Evolutionary conservation across 179 eudicot species (phyloP).

Genomic region (Silene vulgaris): DNA sequence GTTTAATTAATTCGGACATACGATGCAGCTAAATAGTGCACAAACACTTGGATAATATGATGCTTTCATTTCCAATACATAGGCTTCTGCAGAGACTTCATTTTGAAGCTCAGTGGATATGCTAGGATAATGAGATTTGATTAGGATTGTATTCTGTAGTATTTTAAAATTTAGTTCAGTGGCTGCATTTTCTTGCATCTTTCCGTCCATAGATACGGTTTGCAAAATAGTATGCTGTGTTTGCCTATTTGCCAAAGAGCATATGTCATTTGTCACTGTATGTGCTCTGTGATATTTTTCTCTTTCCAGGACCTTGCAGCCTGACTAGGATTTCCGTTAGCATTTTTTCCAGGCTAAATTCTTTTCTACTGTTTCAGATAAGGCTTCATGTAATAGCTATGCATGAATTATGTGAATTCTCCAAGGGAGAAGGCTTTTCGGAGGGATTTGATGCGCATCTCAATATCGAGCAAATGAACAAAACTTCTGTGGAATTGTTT

Average conservation of each 20-base stretch:
- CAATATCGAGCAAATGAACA: slow-evolving; percentile 99
- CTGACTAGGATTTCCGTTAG: background rate
- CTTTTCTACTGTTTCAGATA: slow-evolving; percentile 54
- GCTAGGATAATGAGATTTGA: background rate
- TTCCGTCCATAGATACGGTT: slow-evolving; percentile 5
- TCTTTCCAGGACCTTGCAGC: background rate
- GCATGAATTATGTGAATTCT: slow-evolving; percentile 96
- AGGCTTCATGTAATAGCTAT: slow-evolving; percentile 92
- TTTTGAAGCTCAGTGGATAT: background rate
- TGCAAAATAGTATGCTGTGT: background rate
- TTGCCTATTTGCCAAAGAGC: background rate
- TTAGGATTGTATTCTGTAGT: background rate
- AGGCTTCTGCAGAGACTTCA: background rate
- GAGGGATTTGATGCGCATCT: slow-evolving; percentile 99
- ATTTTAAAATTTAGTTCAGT: slow-evolving; percentile 1
- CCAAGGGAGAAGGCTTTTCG: slow-evolving; percentile 93
- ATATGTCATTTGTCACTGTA: background rate
- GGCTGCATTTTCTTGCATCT: background rate
- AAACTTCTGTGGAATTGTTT: slow-evolving; percentile 92
- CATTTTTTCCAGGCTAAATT: slow-evolving; percentile 4
- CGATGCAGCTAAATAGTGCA: background rate
- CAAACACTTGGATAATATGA: background rate
- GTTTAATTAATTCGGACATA: background rate
- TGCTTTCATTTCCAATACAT: background rate
- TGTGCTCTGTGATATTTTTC: slow-evolving; percentile 7